phyloP scores from a whole-genome alignment of 176 grass and related monocot species.

The maize (Zea mays) region Zm-B73-REFERENCE-NAM-5.0 NC_050096.1:43538001-43538500 shows the following conservation, averaged over 20 bases:
- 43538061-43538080: neutral
- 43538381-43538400: conserved; percentile 37
- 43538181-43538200: too few species aligned
- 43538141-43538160: neutral
- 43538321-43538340: neutral
- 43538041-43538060: neutral
- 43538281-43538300: neutral
- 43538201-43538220: too few species aligned
- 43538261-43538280: too few species aligned
- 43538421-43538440: neutral
- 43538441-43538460: neutral
- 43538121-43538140: neutral
- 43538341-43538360: neutral
- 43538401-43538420: conserved; percentile 23
- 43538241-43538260: neutral
- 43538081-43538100: neutral
- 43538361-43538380: neutral
- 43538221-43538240: neutral
- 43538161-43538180: too few species aligned
- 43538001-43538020: neutral
- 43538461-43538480: conserved; percentile 21
- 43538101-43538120: neutral
- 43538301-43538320: neutral
- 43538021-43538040: neutral
- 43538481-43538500: conserved; percentile 38